Evolutionary conservation across 805 yeast species (phyloP).

Genomic region (Tetrapisispora iriomotensis): DNA sequence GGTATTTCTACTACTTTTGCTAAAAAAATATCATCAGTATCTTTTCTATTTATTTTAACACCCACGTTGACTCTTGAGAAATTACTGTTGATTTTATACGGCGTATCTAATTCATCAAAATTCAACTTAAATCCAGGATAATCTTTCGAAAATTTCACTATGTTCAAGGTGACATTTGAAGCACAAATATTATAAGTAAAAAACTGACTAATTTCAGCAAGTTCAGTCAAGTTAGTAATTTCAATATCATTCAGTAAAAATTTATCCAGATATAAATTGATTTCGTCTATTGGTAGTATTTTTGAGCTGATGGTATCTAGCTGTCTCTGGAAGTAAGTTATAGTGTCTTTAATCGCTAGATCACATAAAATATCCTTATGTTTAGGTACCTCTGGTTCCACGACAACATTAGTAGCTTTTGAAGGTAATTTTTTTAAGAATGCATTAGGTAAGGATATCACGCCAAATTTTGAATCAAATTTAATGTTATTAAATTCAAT

Average conservation of each 20-base stretch:
- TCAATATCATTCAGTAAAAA: constrained; percentile 15
- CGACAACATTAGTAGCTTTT: background rate
- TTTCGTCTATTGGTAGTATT: constrained; percentile 8
- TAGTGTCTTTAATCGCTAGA: constrained; percentile 3
- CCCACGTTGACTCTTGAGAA: constrained; percentile 31
- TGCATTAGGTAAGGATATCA: constrained; percentile 13
- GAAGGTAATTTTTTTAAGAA: constrained; percentile 3
- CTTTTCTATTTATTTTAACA: constrained; percentile 18
- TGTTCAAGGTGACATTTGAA: constrained; percentile 21
- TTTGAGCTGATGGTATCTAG: constrained; percentile 3
- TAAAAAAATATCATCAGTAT: constrained; percentile 3
- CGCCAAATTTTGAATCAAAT: constrained; percentile 17
- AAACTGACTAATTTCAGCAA: constrained; percentile 14
- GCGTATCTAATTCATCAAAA: constrained; percentile 34
- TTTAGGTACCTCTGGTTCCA: background rate
- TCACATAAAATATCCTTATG: background rate
- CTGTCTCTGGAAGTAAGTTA: constrained; percentile 3
- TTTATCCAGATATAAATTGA: constrained; percentile 19
- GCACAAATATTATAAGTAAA: constrained; percentile 16
- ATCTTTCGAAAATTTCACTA: constrained; percentile 23
- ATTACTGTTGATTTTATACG: constrained; percentile 32
- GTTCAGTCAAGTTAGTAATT: constrained; percentile 13
- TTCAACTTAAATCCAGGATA: constrained; percentile 41
- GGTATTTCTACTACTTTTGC: constrained; percentile 30
- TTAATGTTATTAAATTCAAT: constrained; percentile 8